Evolutionary conservation across 2,329 filamentous ascomycete genomes (phyloP).

Genomic region (Alternaria postmessia): DNA sequence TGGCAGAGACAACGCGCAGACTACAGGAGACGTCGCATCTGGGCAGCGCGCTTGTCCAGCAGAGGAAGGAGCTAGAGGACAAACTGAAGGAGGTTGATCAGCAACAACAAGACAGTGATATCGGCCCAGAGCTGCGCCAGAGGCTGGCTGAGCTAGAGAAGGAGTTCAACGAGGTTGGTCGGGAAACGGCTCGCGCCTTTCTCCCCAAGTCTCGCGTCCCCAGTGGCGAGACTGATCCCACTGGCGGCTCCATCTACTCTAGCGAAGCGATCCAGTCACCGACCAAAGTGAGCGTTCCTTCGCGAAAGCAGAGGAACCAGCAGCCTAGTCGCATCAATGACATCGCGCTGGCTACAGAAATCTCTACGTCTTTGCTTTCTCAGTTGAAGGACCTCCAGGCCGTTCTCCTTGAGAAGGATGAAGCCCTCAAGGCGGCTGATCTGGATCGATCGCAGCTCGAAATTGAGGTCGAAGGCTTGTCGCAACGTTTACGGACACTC

Average conservation of each 20-base stretch:
- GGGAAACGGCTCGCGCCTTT: constrained; percentile 88
- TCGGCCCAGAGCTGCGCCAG: constrained; percentile 81
- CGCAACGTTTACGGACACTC: constrained; percentile 79
- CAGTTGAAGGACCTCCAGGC: constrained; percentile 91
- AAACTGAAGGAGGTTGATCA: constrained; percentile 85
- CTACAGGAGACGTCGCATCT: constrained; percentile 91
- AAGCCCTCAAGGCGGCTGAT: constrained; percentile 77
- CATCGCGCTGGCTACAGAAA: constrained; percentile 98
- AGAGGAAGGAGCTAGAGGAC: constrained; percentile 83
- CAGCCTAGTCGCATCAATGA: constrained; percentile 88
- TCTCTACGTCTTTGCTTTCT: constrained; percentile 91
- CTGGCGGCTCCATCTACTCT: constrained; percentile 66
- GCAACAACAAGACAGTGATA: constrained; percentile 72
- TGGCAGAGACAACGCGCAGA: constrained; percentile 89
- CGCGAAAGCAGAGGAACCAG: constrained; percentile 89
- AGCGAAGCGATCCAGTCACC: constrained; percentile 85
- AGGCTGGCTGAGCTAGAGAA: constrained; percentile 87
- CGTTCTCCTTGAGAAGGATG: constrained; percentile 85
- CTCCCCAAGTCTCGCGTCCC: constrained; percentile 81
- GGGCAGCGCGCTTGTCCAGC: constrained; percentile 85
- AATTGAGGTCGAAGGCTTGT: constrained; percentile 78
- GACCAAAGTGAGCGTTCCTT: constrained; percentile 86
- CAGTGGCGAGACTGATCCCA: constrained; percentile 57
- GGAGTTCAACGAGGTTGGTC: constrained; percentile 93
- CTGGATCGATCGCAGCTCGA: constrained; percentile 81